These are phyloP conservation scores for Euphorbia celastroides DNA, from an alignment of 441 rosid species.

Conservation along the genomic window DNA sequence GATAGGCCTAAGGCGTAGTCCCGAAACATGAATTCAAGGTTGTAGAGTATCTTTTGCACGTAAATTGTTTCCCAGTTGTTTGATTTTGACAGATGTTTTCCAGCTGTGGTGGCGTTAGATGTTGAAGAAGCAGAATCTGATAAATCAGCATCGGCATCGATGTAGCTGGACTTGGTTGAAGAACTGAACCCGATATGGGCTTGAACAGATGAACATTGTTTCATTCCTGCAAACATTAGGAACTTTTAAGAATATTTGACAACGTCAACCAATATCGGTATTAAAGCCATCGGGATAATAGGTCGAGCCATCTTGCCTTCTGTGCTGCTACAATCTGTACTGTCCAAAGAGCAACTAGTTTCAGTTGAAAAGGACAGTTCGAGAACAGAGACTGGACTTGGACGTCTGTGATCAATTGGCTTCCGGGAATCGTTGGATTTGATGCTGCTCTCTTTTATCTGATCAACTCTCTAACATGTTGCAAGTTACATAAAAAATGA, in stretches of 20 bases:
- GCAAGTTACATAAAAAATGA: slow-evolving; percentile 21
- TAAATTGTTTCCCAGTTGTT: slow-evolving; percentile 55
- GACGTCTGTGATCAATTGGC: slow-evolving; percentile 25
- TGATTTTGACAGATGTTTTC: slow-evolving; percentile 25
- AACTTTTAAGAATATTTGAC: slow-evolving; percentile 13
- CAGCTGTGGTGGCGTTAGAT: slow-evolving; percentile 30
- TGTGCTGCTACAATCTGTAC: slow-evolving; percentile 40
- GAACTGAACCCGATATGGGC: slow-evolving; percentile 35
- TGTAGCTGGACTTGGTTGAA: slow-evolving; percentile 29
- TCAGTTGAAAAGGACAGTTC: slow-evolving; percentile 34
- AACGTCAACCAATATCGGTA: background rate
- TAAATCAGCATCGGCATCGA: slow-evolving; percentile 46
- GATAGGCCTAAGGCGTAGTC: slow-evolving; percentile 51
- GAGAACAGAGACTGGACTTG: slow-evolving; percentile 34
- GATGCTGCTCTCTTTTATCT: slow-evolving; percentile 31
- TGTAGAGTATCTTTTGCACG: slow-evolving; percentile 43
- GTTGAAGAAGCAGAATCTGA: slow-evolving; percentile 41
- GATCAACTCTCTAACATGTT: no score
- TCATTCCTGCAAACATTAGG: slow-evolving; percentile 39
- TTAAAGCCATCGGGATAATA: background rate
- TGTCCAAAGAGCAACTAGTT: slow-evolving; percentile 56
- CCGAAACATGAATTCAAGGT: slow-evolving; percentile 57
- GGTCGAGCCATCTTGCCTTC: slow-evolving; percentile 33
- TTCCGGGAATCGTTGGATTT: slow-evolving; percentile 30
- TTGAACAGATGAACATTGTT: slow-evolving; percentile 44